Conservation (phyloP, 768 basidiomycete species). For the Tulasnella calospora region DNA sequence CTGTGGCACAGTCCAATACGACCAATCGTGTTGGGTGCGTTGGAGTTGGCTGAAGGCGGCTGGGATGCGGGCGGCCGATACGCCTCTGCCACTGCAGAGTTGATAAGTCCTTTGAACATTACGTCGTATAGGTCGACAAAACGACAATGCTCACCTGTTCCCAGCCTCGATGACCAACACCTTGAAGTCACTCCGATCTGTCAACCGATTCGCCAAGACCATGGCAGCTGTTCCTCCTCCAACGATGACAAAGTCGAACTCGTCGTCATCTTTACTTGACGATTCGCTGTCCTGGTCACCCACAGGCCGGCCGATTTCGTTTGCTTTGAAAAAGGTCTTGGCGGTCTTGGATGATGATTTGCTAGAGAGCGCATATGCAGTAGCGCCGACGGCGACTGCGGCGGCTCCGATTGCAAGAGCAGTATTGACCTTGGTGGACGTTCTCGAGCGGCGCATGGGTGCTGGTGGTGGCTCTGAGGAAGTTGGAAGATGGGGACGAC, state of each 20-base stretch:
- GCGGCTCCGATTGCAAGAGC: neutral
- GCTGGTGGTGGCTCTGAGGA: neutral
- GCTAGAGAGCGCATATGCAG: neutral
- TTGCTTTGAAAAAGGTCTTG: neutral
- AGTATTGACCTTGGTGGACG: neutral
- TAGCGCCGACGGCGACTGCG: neutral
- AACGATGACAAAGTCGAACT: slow-evolving; percentile 35
- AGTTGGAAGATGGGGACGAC: too few species aligned
- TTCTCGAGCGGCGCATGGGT: neutral
- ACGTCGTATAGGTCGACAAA: too few species aligned
- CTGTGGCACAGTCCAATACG: slow-evolving; percentile 18
- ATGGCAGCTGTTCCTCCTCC: slow-evolving; percentile 41
- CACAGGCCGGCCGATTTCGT: neutral
- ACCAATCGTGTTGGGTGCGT: slow-evolving; percentile 20
- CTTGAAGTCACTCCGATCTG: slow-evolving; percentile 36
- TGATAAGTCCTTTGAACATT: neutral
- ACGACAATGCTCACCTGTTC: slow-evolving; percentile 23
- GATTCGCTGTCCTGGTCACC: neutral
- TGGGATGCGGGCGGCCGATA: neutral
- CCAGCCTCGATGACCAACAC: slow-evolving; percentile 36
- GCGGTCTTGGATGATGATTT: neutral
- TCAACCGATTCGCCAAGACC: slow-evolving; percentile 38
- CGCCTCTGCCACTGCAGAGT: neutral
- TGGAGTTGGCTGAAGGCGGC: neutral
- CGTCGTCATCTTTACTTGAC: neutral